These are phyloP conservation scores for Suhomyces terraborum DNA, from an alignment of 1,139 yeast genomes.

Conservation along the genomic window DNA sequence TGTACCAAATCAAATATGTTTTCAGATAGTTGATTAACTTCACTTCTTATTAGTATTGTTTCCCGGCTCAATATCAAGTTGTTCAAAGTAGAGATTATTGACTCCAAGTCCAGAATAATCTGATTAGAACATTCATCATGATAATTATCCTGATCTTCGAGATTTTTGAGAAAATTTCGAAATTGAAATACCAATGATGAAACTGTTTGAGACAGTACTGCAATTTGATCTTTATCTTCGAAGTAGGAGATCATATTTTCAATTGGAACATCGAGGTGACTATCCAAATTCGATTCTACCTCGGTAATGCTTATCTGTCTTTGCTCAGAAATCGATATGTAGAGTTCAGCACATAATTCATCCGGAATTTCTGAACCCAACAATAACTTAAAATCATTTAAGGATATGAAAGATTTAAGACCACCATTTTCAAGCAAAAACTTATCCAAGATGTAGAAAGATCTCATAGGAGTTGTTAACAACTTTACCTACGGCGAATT, in stretches of 20 bases:
- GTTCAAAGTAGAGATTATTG: constrained; percentile 16
- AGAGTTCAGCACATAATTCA: background rate
- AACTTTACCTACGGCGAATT: background rate
- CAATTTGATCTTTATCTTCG: too few relatives aligned
- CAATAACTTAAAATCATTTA: background rate
- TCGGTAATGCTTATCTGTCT: background rate
- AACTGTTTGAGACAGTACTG: constrained; percentile 11
- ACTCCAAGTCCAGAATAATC: background rate
- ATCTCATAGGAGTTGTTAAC: background rate
- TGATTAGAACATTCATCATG: constrained; percentile 14
- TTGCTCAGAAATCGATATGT: background rate
- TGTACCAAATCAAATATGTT: constrained; percentile 8
- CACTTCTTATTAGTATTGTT: background rate
- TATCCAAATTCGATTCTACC: background rate
- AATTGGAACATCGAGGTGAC: background rate
- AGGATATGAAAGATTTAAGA: background rate
- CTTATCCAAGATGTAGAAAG: background rate
- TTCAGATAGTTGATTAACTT: constrained; percentile 1
- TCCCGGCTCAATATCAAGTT: constrained; percentile 15
- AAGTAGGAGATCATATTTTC: too few relatives aligned
- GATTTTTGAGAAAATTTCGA: constrained; percentile 14
- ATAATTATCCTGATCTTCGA: constrained; percentile 14
- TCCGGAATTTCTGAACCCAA: background rate
- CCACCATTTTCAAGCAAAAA: background rate
- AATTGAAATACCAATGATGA: constrained; percentile 20